phyloP scores from a whole-genome alignment of 2,329 filamentous ascomycete genomes.

The Trichoderma sp. region DNA sequence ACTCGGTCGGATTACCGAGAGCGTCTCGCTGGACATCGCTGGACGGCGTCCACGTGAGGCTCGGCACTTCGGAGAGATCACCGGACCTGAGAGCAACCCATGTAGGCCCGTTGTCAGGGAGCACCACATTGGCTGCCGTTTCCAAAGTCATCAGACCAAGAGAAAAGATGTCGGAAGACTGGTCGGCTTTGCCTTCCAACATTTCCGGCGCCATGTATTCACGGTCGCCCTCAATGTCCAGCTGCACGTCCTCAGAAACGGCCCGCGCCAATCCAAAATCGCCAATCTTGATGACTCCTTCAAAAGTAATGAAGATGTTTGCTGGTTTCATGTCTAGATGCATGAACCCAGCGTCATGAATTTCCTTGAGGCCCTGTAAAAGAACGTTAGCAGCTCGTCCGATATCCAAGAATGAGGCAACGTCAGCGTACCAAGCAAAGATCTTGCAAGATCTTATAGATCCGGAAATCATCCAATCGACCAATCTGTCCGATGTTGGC shows the following conservation, averaged over 20 bases:
- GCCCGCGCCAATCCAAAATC: conserved; percentile 81
- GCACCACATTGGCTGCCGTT: conserved; percentile 88
- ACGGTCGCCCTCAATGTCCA: conserved; percentile 91
- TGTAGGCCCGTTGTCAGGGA: conserved; percentile 87
- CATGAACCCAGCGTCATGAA: conserved; percentile 85
- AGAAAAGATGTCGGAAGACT: conserved; percentile 90
- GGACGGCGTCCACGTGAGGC: conserved; percentile 78
- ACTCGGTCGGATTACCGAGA: conserved; percentile 53
- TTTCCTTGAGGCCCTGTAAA: conserved; percentile 77
- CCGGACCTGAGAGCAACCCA: conserved; percentile 90
- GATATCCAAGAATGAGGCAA: background rate
- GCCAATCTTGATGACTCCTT: conserved; percentile 80
- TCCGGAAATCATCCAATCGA: conserved; percentile 91
- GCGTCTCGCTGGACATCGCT: conserved; percentile 73
- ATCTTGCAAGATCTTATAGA: conserved; percentile 97
- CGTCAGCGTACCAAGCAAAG: conserved; percentile 68
- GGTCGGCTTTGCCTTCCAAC: conserved; percentile 81
- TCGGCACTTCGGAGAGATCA: conserved; percentile 85
- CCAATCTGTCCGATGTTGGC: conserved; percentile 80
- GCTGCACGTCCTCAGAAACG: conserved; percentile 74
- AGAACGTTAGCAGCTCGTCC: conserved; percentile 26
- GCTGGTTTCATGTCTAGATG: conserved; percentile 85
- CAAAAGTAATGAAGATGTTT: conserved; percentile 79
- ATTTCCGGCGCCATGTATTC: conserved; percentile 97
- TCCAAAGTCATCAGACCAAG: conserved; percentile 93